Conservation (phyloP, 805 yeast genomes). For the Barnettozyma populi region DNA sequence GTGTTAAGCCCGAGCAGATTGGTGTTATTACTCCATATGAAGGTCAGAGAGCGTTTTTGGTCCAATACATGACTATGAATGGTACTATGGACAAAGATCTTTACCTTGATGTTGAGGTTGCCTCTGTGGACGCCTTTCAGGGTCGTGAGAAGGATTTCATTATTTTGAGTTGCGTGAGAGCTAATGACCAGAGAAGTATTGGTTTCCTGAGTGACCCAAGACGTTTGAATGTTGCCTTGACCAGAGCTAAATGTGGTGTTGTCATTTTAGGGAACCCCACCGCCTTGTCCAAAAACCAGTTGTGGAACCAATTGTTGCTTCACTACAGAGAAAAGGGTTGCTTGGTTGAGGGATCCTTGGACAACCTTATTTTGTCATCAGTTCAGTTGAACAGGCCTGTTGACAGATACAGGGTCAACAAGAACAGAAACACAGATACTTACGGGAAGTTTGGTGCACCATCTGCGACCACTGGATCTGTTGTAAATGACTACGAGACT, state of each 20-base stretch:
- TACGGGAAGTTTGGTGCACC: slow-evolving; percentile 9
- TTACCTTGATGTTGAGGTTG: slow-evolving; percentile 75
- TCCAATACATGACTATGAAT: slow-evolving; percentile 70
- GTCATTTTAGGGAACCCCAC: slow-evolving; percentile 81
- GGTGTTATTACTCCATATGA: slow-evolving; percentile 95
- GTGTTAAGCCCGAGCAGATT: slow-evolving; percentile 73
- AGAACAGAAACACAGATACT: background rate
- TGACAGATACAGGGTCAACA: slow-evolving; percentile 11
- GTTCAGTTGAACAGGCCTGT: slow-evolving; percentile 42
- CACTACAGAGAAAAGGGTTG: slow-evolving; percentile 84
- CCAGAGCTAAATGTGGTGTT: slow-evolving; percentile 82
- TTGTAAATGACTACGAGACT: slow-evolving; percentile 30
- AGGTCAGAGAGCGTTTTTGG: slow-evolving; percentile 82
- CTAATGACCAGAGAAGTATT: slow-evolving; percentile 66
- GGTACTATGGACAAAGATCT: slow-evolving; percentile 61
- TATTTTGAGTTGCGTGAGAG: slow-evolving; percentile 74
- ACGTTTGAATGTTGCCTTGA: slow-evolving; percentile 83
- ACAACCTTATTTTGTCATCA: slow-evolving; percentile 66
- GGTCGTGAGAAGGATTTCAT: slow-evolving; percentile 85
- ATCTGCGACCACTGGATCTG: slow-evolving; percentile 15
- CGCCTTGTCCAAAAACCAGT: slow-evolving; percentile 58
- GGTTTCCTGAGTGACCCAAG: slow-evolving; percentile 85
- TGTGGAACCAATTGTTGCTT: slow-evolving; percentile 74
- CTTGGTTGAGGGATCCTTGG: slow-evolving; percentile 84
- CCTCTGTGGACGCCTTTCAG: slow-evolving; percentile 94